Percentiles rank a stretch among this genome's conserved stretches.
Evolutionary conservation across 1,284 basidiomycete genomes (phyloP).

Genomic region (Trichosporon sp.): DNA sequence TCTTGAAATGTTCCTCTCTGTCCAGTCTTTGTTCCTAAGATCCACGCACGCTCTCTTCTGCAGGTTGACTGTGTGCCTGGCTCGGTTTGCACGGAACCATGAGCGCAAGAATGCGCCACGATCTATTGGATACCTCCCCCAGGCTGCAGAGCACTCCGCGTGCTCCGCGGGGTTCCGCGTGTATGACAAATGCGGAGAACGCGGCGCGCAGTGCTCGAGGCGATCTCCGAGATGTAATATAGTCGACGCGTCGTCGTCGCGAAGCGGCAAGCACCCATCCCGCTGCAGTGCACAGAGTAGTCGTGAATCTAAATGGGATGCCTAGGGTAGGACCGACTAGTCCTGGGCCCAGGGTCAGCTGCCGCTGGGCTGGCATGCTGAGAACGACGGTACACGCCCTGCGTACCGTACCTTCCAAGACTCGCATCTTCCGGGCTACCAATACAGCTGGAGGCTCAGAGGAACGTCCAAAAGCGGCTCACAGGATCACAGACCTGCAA

Average conservation of each 20-base stretch:
- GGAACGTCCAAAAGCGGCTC: too few species aligned
- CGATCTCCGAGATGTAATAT: background rate
- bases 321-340: background rate
- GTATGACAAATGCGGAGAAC: background rate
- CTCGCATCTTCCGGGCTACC: too few species aligned
- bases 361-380: background rate
- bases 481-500: too few species aligned
- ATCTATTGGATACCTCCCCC: background rate
- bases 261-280: background rate
- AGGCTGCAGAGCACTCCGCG: background rate
- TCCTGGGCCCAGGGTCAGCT: background rate
- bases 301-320: constrained; percentile 2
- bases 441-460: too few species aligned
- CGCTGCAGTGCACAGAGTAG: background rate
- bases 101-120: background rate
- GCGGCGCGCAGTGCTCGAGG: background rate
- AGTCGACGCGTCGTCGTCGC: background rate
- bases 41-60: background rate
- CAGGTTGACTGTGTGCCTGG: background rate
- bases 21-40: background rate
- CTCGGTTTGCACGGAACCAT: background rate
- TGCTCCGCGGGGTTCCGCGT: background rate
- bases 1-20: background rate
- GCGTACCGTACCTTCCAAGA: too few species aligned
- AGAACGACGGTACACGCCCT: background rate